Base-by-base conservation (phyloP, 768 basidiomycete genomes). In the Pleurotus citrinopileatus region DNA sequence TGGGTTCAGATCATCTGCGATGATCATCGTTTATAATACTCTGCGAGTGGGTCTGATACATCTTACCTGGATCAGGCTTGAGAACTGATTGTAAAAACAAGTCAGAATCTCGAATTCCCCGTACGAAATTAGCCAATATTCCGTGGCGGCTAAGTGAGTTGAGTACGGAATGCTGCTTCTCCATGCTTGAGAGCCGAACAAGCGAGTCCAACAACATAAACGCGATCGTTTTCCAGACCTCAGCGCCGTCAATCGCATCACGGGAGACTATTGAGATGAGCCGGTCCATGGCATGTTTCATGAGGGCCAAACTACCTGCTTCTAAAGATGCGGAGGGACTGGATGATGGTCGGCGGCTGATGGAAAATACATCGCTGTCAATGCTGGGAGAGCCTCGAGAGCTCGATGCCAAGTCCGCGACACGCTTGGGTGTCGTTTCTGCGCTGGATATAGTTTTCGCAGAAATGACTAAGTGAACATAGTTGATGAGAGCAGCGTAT, bases 201-300 rank as follows among this genome's bases (percentile, higher is more conserved):
- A 95, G 76, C 0, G 89, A 85, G 61, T 95, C 92, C 38, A 98
- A 75, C 2, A 94, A 74, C 76, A 94, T 89, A 65, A 94, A 98
- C 7, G 95, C 91, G 13, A 98, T 84, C 2, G 94, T 95, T 70
- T 92, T 92, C 96, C 96, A 98, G 2, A 98, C 91, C 67, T 98
- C 94, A 15, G 91, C 86, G 5, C 94, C 95, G 59, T 97, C 94
- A 52, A 92, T 89, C 1, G 94, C 94, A 63, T 98, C 96, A n/a
- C 92, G 79, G 19, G 91, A 83, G 34, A 96, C 75, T 32, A 83
- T 77, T 0, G 82, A 70, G 0, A 94, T 76, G 17, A 98, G 70
- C 4, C 87, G 78, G 52, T 96, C 95, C 61, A 87, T 76, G 29
- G 75, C 75, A 4, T 77, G 70, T 60, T 86, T 87, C 65, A 98